phyloP scores from a whole-genome alignment of 163 green algal species.

The Trebouxiophyceae sp. region DNA sequence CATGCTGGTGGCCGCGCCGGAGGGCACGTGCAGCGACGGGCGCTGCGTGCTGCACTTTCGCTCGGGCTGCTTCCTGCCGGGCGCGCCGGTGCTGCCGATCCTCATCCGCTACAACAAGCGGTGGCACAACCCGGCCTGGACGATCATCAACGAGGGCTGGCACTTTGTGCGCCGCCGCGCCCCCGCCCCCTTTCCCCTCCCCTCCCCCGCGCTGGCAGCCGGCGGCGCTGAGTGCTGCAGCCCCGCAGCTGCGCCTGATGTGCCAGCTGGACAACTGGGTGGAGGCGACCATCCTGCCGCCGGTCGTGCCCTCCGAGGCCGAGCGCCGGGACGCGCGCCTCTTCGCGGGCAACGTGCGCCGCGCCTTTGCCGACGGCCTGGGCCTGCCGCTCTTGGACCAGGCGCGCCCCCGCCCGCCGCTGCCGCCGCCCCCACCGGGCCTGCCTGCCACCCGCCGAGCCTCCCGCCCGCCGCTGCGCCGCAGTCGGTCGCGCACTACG shows the following conservation, averaged over 20 bases:
- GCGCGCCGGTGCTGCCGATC: constrained; percentile 39
- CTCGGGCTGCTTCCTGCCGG: constrained; percentile 38
- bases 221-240: too few relatives aligned
- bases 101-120: constrained; percentile 29
- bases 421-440: too few relatives aligned
- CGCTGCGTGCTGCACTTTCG: constrained; percentile 38
- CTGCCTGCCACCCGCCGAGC: too few relatives aligned
- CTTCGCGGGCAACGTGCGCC: constrained; percentile 40
- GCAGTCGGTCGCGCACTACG: constrained; percentile 22
- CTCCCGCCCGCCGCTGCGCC: neutral
- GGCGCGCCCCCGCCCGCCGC: neutral
- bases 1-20: constrained; percentile 35
- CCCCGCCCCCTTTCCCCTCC: neutral
- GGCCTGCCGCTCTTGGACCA: constrained; percentile 15
- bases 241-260: constrained; percentile 21
- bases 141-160: constrained; percentile 28
- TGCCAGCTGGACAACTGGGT: constrained; percentile 21
- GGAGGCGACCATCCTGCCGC: constrained; percentile 23
- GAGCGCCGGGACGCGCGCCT: constrained; percentile 28
- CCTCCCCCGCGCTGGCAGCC: too few relatives aligned
- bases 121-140: constrained; percentile 37
- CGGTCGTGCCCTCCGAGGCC: constrained; percentile 27
- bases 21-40: constrained; percentile 40
- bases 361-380: constrained; percentile 9
- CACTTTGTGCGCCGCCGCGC: constrained; percentile 8